Conservation (phyloP, 2,329 filamentous ascomycete genomes). For the Diaporthe velutina region DNA sequence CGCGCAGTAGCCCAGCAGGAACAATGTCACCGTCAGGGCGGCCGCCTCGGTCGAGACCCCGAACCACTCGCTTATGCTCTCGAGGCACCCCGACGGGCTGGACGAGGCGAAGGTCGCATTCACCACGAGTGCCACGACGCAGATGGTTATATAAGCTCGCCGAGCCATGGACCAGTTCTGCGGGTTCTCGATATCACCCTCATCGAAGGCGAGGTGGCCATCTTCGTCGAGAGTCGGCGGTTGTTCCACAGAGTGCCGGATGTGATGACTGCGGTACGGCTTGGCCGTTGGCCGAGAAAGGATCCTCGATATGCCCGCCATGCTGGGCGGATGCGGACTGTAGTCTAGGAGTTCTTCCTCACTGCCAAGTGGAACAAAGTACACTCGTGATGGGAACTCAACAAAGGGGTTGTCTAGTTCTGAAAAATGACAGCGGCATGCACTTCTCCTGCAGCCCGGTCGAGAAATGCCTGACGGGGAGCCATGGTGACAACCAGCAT, state of each 20-base stretch:
- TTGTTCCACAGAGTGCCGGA: conserved; percentile 48
- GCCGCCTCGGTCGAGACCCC: conserved; percentile 60
- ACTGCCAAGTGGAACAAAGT: background rate
- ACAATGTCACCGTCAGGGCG: conserved; percentile 65
- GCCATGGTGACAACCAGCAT: background rate
- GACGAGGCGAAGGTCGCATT: conserved; percentile 68
- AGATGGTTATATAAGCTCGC: conserved; percentile 56
- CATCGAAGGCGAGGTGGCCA: conserved; percentile 64
- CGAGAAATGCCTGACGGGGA: background rate
- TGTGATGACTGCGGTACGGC: conserved; percentile 59
- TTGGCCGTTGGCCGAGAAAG: conserved; percentile 66
- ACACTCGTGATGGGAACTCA: background rate
- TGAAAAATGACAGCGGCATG: background rate
- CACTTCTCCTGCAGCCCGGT: background rate
- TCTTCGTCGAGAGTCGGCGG: conserved; percentile 60
- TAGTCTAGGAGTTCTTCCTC: background rate
- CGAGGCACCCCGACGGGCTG: conserved; percentile 51
- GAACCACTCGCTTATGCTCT: conserved; percentile 59
- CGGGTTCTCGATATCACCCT: conserved; percentile 64
- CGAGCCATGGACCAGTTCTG: conserved; percentile 59
- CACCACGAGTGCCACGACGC: conserved; percentile 61
- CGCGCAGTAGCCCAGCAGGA: conserved; percentile 68
- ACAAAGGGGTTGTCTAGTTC: background rate
- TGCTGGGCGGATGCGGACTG: conserved; percentile 41
- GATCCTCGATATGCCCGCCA: conserved; percentile 57